A percentile compares a stretch with the other conserved stretches of the same genome.
Conservation (phyloP, 805 yeast species). For the Zygotorulaspora danielsina region DNA sequence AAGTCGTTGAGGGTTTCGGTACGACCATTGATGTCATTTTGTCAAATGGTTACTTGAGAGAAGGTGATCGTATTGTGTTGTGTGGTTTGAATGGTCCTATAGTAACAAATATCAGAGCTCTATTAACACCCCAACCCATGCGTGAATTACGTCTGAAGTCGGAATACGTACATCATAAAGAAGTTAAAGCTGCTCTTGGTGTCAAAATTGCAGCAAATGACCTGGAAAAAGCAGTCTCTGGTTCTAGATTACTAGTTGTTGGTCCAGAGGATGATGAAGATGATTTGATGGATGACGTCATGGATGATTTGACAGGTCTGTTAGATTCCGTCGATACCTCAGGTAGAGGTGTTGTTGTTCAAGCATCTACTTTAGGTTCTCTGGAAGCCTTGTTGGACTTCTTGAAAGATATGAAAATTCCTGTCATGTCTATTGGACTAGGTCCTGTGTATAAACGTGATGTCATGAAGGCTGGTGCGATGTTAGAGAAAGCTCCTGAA, state of each 20-base stretch:
- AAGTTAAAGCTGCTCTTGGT: conserved; percentile 98
- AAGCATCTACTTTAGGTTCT: conserved; percentile 97
- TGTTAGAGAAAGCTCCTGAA: conserved; percentile 95
- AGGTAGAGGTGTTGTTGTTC: conserved; percentile 97
- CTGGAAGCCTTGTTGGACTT: conserved; percentile 94
- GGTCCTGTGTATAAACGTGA: conserved; percentile 99
- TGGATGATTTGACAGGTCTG: conserved; percentile 95
- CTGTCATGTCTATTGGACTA: conserved; percentile 96
- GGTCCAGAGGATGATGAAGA: conserved; percentile 98
- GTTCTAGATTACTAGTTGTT: conserved; percentile 90
- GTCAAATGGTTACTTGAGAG: conserved; percentile 92
- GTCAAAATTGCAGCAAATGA: conserved; percentile 98
- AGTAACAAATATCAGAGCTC: conserved; percentile 91
- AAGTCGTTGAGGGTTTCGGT: conserved; percentile 97
- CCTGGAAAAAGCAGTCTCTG: conserved; percentile 97
- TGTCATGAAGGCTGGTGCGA: conserved; percentile 94
- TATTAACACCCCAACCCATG: conserved; percentile 95
- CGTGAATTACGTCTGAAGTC: conserved; percentile 94
- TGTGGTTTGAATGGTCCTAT: conserved; percentile 99
- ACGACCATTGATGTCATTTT: conserved; percentile 96
- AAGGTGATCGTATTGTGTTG: conserved; percentile 91
- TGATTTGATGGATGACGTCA: conserved; percentile 93
- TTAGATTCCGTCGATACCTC: conserved; percentile 91
- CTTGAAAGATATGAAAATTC: conserved; percentile 97
- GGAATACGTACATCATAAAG: conserved; percentile 94